Conservation (phyloP, 768 basidiomycete species). For the Xanthoconium stramineum region DNA sequence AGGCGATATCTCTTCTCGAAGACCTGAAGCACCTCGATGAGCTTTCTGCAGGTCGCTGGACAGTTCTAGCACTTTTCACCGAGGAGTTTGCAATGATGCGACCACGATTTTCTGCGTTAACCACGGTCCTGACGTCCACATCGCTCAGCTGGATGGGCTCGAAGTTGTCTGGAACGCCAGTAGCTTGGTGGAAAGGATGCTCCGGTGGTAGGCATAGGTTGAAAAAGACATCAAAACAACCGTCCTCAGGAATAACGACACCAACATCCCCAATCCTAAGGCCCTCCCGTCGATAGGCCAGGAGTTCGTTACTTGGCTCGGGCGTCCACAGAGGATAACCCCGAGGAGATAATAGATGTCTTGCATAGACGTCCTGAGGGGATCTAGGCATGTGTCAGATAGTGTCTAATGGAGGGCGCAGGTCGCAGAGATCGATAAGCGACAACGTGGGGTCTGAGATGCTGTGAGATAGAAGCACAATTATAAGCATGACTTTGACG, state of each 20-base stretch:
- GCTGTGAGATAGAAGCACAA: background rate
- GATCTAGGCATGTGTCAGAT: background rate
- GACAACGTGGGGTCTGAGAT: background rate
- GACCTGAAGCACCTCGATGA: background rate
- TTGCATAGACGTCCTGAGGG: constrained; percentile 18
- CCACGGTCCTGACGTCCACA: background rate
- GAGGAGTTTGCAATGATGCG: constrained; percentile 4
- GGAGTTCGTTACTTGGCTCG: constrained; percentile 22
- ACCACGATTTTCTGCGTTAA: constrained; percentile 4
- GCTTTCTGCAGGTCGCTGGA: background rate
- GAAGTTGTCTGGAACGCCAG: constrained; percentile 29
- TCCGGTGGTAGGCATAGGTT: constrained; percentile 29
- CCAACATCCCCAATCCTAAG: constrained; percentile 35
- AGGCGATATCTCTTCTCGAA: background rate
- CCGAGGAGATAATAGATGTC: constrained; percentile 11
- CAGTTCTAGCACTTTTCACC: background rate
- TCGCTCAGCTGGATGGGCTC: constrained; percentile 3
- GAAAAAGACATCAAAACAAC: constrained; percentile 3
- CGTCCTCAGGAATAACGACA: constrained; percentile 16
- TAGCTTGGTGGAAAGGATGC: constrained; percentile 15
- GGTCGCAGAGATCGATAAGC: background rate
- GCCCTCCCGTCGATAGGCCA: constrained; percentile 22
- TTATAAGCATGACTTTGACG: background rate
- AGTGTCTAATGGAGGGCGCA: background rate
- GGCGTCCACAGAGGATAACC: constrained; percentile 34